Evolutionary conservation across 2,329 filamentous ascomycete species (phyloP), one percentile per base, ranked within the genome.

Genomic region (Aspergillus sp.): DNA sequence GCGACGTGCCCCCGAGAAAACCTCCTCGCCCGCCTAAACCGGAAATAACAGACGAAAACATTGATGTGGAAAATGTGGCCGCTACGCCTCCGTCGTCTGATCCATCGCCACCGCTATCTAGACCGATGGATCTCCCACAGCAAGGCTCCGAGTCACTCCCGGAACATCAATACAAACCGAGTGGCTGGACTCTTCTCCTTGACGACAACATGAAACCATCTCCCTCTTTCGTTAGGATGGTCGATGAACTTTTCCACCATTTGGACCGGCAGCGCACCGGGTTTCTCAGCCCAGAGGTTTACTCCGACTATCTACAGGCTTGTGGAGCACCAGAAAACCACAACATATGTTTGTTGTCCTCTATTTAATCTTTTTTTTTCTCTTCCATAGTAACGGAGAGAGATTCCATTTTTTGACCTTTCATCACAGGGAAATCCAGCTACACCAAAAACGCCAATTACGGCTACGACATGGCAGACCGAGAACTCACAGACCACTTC

Each of bases 401-500:
- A 11, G 27, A 9, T 9, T 7, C 9, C 27, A 4, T 14, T 51
- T 17, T 12, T 6, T 37, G 15, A 19, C 14, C 17, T 3, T 9
- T 8, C 19, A 17, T 15, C n/a, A 6, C 50, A 57, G 56, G 56
- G 56, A 54, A 52, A 56, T 8, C 15, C 37, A 59, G 53, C 52
- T 52, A 19, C 6, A n/a, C 50, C 27, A 33, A 50, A 37, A 39
- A 23, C 31, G 21, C 24, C 24, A 43, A 51, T 8, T 35, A 52
- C 27, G 47, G 52, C 47, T 43, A 45, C 19, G 57, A 59, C 57
- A 56, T 53, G 23, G 53, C 57, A 19, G 57, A 59, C 52, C 57
- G 52, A 43, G 53, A 52, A 23, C 52, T 59, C 33, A 44, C 52
- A 41, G 57, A 59, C 37, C 57, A 59, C 19, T 59, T 56, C 53